phyloP scores from a whole-genome alignment of 441 rosid genomes.

The Gossypium schwendimanii region DNA sequence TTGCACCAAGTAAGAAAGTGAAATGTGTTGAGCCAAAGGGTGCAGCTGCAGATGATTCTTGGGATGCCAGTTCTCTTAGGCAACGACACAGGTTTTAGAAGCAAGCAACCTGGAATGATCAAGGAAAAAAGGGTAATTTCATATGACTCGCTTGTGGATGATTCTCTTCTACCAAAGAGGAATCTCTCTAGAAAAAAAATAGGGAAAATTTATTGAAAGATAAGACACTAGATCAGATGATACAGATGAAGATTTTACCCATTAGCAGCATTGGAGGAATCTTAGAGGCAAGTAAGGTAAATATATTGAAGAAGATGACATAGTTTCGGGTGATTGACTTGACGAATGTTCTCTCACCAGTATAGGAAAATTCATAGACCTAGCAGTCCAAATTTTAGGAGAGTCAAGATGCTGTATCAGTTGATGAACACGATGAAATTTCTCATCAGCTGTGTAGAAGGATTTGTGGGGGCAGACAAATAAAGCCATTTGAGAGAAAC shows the following conservation, averaged over 20 bases:
- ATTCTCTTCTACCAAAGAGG: conserved; percentile 28
- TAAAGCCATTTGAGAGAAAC: conserved; percentile 28
- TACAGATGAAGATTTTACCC: conserved; percentile 22
- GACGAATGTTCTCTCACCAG: conserved; percentile 34
- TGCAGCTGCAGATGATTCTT: conserved; percentile 56
- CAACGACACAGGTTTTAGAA: conserved; percentile 36
- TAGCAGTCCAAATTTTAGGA: conserved; percentile 23
- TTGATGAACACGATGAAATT: conserved; percentile 27
- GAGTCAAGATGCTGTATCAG: conserved; percentile 24
- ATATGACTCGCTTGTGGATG: conserved; percentile 39
- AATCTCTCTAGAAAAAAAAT: conserved; percentile 31
- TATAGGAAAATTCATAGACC: conserved; percentile 29
- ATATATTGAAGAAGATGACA: conserved; percentile 35
- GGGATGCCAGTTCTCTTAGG: conserved; percentile 33
- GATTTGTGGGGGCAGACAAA: conserved; percentile 24
- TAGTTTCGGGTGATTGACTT: conserved; percentile 31
- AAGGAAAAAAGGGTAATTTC: conserved; percentile 39
- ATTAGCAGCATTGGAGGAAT: conserved; percentile 23
- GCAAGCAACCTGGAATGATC: conserved; percentile 36
- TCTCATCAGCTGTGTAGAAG: conserved; percentile 21
- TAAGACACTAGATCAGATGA: conserved; percentile 31
- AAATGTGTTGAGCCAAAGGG: conserved; percentile 35
- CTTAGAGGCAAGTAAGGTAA: conserved; percentile 23
- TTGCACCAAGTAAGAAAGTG: conserved; percentile 39
- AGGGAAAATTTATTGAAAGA: conserved; percentile 21